Base-by-base conservation (phyloP, 1,139 yeast genomes). In the Nematodospora anomalae region DNA sequence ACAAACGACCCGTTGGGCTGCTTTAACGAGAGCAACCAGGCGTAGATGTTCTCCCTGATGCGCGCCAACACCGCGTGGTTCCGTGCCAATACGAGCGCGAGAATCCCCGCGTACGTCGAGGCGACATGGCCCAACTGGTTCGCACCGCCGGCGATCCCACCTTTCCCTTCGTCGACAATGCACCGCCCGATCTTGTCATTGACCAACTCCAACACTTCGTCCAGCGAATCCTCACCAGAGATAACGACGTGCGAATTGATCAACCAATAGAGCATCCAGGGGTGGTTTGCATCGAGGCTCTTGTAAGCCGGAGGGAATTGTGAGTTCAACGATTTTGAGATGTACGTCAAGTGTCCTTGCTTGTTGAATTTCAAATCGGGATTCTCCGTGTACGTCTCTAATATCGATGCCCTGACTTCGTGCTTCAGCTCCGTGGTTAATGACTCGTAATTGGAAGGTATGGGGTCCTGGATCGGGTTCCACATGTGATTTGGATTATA, bases 241-340 rank as follows among this genome's bases (percentile, higher is more conserved):
- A 12, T 27, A 8, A 44, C 16, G 10, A 30, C 12, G 14, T 33
- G 30, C 3, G 89, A 69, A 54, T 88, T 89, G 28, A 76, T 52
- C 2, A 83, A 61, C 98, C 98, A 92, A 58, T 86, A 90, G 3
- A 84, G 45, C 58, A 92, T 64, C 98, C 98, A 94, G 0, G 96
- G 82, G 44, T 85, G 90, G 16, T 95, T 85, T 0, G 97, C 92
- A 59, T 92, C 97, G 32, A 87, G 65, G 0, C 67, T 62, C 33
- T 63, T 59, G 58, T 70, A 75, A 30, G 60, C 52, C 3, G 57
- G 48, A 0, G 89, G 84, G 20, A 85, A 67, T 20, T 71, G 66
- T 20, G 56, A 58, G 14, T 43, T 47, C 16, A 85, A 60, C 30
- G 70, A 67, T 16, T 35, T 40, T 20, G 43, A 24, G 7, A 51